Conservation (phyloP, 1,284 basidiomycete species). For the Microbotryum scabiosae region DNA sequence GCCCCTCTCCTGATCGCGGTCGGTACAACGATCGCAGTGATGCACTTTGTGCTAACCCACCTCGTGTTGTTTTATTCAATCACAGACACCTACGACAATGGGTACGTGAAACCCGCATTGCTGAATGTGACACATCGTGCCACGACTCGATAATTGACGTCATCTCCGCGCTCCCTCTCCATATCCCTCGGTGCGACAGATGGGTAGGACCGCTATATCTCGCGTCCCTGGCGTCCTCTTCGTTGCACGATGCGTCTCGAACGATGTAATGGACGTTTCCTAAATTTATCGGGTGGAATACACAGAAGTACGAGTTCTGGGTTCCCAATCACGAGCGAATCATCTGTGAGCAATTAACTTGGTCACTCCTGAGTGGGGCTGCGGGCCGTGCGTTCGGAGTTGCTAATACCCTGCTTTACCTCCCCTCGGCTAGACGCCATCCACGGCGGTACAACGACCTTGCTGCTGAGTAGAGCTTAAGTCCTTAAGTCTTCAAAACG, state of each 20-base stretch:
- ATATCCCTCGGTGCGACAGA: too few species aligned
- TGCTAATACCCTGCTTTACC: too few species aligned
- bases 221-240: neutral
- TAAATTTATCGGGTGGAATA: neutral
- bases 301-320: conserved; percentile 38
- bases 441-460: conserved; percentile 22
- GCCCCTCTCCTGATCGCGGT: neutral
- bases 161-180: neutral
- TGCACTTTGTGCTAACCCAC: too few species aligned
- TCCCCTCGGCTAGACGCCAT: conserved; percentile 23
- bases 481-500: too few species aligned
- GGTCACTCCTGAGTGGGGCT: too few species aligned
- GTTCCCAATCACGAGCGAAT: conserved; percentile 36
- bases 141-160: neutral
- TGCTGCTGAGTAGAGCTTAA: too few species aligned
- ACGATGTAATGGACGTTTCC: neutral
- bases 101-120: conserved; percentile 1
- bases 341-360: conserved; percentile 19
- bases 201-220: neutral
- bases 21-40: neutral
- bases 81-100: conserved; percentile 24
- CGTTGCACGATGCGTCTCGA: neutral
- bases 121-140: too few species aligned
- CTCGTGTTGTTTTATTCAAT: too few species aligned
- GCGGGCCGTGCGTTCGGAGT: too few species aligned